Evolutionary conservation across 1,284 basidiomycete species (phyloP), one percentile per base, ranked within the genome.

Genomic region (Cryptococcus deneoformans): DNA sequence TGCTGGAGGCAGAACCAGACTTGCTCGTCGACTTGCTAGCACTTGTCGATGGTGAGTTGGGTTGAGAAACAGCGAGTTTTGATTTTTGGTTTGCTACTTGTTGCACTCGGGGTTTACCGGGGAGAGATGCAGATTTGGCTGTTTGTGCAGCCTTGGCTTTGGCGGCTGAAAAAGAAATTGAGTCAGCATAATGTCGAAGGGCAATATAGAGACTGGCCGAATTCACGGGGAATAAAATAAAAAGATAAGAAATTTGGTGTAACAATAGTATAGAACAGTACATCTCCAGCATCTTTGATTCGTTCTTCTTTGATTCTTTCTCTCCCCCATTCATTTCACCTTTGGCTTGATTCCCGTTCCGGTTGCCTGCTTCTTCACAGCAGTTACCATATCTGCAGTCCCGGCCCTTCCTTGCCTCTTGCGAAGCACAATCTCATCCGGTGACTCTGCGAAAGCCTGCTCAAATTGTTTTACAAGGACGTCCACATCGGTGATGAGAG

Each of bases 401-500:
- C 72, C 77, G 1, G 73, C 74, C 6, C 81, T 79, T 3, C 81
- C 81, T 56, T 79, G 75, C 54, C 81, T 68, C 44, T 78, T 80
- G 43, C 76, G 67, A 49, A 80, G 59, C 8, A 83, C 80, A 38
- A 79, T 64, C 57, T 83, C 82, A 60, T 84, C 82, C 24, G 82
- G 82, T 61, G 81, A 82, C 50, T 79, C 71, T 20, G 67, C 65
- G 45, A 77, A 77, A 6, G 69, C 72, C 5, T 58, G 56, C 39
- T 63, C 66, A 12, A 77, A 68, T 8, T 68, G 63, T 36, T 60
- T 51, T 40, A 66, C 64, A 3, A 71, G 60, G 1, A 54, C 58
- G 12, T 59, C 56, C 9, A 60, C 55, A 43, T 75, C 64, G 5
- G 63, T 64, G 2, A 62, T 63, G n/a, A 69, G 63, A 5, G 67